A percentile compares a stretch with the other conserved stretches of the same genome.
phyloP scores from a whole-genome alignment of 768 basidiomycete species.

The Pleurotus eryngii region DNA sequence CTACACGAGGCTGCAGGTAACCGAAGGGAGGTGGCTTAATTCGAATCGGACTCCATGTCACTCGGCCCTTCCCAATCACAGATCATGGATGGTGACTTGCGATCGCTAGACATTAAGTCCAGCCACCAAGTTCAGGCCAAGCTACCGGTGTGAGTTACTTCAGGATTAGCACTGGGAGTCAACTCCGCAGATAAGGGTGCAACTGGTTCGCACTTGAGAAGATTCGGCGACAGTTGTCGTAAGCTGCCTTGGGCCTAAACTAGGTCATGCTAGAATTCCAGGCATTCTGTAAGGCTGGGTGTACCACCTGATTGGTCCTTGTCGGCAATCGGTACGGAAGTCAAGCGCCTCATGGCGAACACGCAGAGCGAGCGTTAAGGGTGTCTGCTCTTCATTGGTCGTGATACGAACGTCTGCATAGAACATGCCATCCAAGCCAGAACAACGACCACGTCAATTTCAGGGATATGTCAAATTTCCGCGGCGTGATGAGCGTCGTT shows the following conservation, averaged over 20 bases:
- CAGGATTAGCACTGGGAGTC: conserved; percentile 4
- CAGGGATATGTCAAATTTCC: too few relatives aligned
- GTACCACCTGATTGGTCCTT: conserved; percentile 4
- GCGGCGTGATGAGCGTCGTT: not conserved
- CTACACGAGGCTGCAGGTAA: conserved; percentile 40
- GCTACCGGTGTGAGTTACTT: conserved; percentile 6
- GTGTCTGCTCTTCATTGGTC: not conserved
- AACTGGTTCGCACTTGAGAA: conserved; percentile 3
- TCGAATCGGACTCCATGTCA: conserved; percentile 31
- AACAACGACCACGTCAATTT: not conserved
- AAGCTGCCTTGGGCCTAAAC: conserved; percentile 3
- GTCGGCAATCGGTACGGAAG: conserved; percentile 5
- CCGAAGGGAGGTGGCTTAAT: conserved; percentile 28
- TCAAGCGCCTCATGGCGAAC: conserved; percentile 7
- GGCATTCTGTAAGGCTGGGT: conserved; percentile 2
- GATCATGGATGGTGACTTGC: conserved; percentile 18
- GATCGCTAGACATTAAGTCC: conserved; percentile 9
- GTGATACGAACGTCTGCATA: not conserved
- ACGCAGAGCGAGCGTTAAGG: conserved; percentile 2
- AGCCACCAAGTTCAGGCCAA: conserved; percentile 7
- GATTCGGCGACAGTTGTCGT: conserved; percentile 6
- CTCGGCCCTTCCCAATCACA: conserved; percentile 29
- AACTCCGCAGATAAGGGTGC: conserved; percentile 7
- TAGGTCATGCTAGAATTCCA: conserved; percentile 5
- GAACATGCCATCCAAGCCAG: not conserved